Evolutionary conservation across 2,329 filamentous ascomycete genomes (phyloP), one percentile per base, ranked within the genome.

Genomic region (Torrubiella hemipterigena): DNA sequence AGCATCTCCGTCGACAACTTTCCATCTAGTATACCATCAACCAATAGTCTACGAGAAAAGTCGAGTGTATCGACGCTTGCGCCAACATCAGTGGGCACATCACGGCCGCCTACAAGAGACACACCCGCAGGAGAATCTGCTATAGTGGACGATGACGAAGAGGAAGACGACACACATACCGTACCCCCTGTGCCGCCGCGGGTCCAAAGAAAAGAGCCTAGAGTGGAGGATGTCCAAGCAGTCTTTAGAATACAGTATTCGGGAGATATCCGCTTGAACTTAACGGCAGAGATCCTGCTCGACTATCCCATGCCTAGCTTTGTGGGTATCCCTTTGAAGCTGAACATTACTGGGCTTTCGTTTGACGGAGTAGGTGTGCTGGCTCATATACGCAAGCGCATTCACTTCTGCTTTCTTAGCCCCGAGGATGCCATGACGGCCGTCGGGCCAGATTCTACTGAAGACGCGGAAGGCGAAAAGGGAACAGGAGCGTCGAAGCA

Each of bases 291-390:
- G 56, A 94, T 98, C 25, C 65, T 96, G 19, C 76, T 98, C 20
- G 91, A 98, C 56, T 98, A 98, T 52, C 91, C 91, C 1, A 96
- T 96, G 84, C 87, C 87, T 24, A 93, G 84, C 60, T 98, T 98
- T 48, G 89, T 96, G 3, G 86, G 87, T 10, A 89, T 98, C 38
- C 91, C 91, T 2, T 69, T 98, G 28, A 89, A 91, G 54, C 67
- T 98, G 17, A 94, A 89, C 52, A 93, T 98, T 43, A 96, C 91
- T 1, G 91, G 91, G 0, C 59, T 98, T 37, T 86, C 82, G 0
- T 98, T 98, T 57, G 89, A 98, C 50, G 91, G 91, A 1, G 83
- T 96, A 8, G 89, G 87, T 1, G 83, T 96, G 28, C 58, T 95
- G 35, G 91, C 91, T 8, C 81, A 93, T 55, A 94, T 96, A 42